Evolutionary conservation across 129 eudicot genomes (phyloP).

Genomic region (Artemisia annua): DNA sequence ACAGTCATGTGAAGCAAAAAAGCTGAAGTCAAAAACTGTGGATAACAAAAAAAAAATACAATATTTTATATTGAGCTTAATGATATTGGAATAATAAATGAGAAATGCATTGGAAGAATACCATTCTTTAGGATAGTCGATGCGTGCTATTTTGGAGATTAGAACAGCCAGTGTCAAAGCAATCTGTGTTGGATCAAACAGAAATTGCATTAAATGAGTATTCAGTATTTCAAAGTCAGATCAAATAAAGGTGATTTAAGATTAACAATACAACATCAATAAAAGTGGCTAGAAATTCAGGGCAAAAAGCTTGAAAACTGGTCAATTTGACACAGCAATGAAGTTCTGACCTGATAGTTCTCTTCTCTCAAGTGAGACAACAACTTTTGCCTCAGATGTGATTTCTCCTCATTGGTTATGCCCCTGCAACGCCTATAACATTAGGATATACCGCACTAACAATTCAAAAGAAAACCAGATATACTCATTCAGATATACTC

Average conservation of each 20-base stretch:
- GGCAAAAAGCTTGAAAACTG: constrained; percentile 11
- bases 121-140: constrained; percentile 97
- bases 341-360: constrained; percentile 68
- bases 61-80: too few relatives aligned
- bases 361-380: constrained; percentile 92
- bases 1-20: too few relatives aligned
- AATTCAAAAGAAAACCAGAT: background rate
- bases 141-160: constrained; percentile 89
- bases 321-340: background rate
- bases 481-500: too few relatives aligned
- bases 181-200: constrained; percentile 47
- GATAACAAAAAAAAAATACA: too few relatives aligned
- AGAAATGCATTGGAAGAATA: constrained; percentile 31
- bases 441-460: constrained; percentile 11
- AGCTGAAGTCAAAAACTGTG: background rate
- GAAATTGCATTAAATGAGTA: constrained; percentile 14
- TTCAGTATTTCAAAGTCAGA: background rate
- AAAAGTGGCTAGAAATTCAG: background rate
- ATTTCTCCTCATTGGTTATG: constrained; percentile 77
- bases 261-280: background rate
- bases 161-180: constrained; percentile 85
- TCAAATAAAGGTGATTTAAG: background rate
- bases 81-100: background rate
- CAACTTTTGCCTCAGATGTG: constrained; percentile 70
- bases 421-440: constrained; percentile 54